Conservation (phyloP, 192 early-diverging fungal genomes). For the Pilobolus umbonatus region DNA sequence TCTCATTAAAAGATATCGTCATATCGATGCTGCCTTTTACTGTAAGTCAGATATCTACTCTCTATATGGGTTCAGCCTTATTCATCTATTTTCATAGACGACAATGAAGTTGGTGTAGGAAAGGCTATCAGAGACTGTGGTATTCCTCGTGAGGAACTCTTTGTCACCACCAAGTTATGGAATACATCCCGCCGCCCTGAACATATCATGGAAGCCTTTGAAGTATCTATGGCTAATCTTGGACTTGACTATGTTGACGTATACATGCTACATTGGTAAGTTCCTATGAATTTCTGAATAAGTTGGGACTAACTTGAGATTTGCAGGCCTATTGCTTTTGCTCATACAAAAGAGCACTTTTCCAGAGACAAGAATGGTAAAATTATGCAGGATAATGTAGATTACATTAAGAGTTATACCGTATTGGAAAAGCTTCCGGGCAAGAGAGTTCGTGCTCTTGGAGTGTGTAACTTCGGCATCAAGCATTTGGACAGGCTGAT, state of each 20-base stretch:
- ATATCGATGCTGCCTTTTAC: conserved; percentile 29
- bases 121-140: conserved; percentile 54
- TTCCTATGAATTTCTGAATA: conserved; percentile 26
- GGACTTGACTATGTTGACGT: conserved; percentile 76
- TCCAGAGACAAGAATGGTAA: conserved; percentile 20
- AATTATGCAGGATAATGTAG: conserved; percentile 26
- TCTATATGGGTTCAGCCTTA: not conserved
- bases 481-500: conserved; percentile 22
- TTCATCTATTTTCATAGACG: conserved; percentile 47
- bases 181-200: conserved; percentile 51
- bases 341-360: not conserved
- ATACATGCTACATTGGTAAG: conserved; percentile 49
- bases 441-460: conserved; percentile 49
- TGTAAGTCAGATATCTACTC: conserved; percentile 26
- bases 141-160: conserved; percentile 66
- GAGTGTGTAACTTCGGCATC: conserved; percentile 56
- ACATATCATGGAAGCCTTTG: conserved; percentile 56
- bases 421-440: conserved; percentile 31
- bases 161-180: conserved; percentile 70
- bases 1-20: conserved; percentile 37
- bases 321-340: conserved; percentile 23
- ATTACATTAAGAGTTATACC: conserved; percentile 48
- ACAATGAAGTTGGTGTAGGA: conserved; percentile 78
- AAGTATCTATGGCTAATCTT: conserved; percentile 64
- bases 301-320: too few species aligned